Evolutionary conservation across 805 yeast genomes (phyloP).

Genomic region (Starmerella davenportii): DNA sequence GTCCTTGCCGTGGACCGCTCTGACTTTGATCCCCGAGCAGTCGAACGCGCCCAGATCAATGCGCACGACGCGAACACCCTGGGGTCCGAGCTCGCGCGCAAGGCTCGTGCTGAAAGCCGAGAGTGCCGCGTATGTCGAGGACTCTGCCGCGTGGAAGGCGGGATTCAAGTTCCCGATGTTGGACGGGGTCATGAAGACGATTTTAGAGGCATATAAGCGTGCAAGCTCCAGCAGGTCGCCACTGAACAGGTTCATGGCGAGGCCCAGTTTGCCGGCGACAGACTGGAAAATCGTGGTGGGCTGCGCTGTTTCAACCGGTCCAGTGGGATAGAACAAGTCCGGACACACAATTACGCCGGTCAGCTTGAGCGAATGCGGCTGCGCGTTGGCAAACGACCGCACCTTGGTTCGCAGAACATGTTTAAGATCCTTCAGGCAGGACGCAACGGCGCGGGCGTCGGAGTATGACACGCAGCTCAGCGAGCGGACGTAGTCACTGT

Average conservation of each 20-base stretch:
- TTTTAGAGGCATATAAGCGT: slow-evolving; percentile 32
- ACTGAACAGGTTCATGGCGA: slow-evolving; percentile 35
- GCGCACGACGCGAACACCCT: slow-evolving; percentile 28
- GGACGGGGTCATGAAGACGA: slow-evolving; percentile 35
- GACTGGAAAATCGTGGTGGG: slow-evolving; percentile 34
- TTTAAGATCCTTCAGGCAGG: slow-evolving; percentile 34
- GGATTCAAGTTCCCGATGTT: slow-evolving; percentile 36
- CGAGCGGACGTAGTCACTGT: slow-evolving; percentile 52
- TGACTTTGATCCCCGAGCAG: slow-evolving; percentile 17
- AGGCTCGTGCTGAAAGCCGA: slow-evolving; percentile 25
- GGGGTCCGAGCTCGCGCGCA: slow-evolving; percentile 29
- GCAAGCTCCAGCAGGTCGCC: slow-evolving; percentile 39
- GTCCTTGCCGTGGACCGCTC: neutral
- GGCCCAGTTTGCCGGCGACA: slow-evolving; percentile 29
- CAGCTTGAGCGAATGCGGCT: slow-evolving; percentile 37
- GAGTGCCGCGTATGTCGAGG: slow-evolving; percentile 33
- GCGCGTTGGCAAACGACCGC: slow-evolving; percentile 40
- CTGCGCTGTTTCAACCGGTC: slow-evolving; percentile 44
- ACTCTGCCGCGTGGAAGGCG: slow-evolving; percentile 50
- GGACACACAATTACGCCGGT: slow-evolving; percentile 58
- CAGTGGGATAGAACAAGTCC: slow-evolving; percentile 46
- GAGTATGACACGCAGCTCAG: slow-evolving; percentile 35
- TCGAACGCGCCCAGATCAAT: slow-evolving; percentile 32
- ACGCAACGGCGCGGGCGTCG: slow-evolving; percentile 29
- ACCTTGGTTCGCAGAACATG: slow-evolving; percentile 35